Base-by-base conservation (phyloP, 192 early-diverging fungal species). In the Cladochytrium replicatum region DNA sequence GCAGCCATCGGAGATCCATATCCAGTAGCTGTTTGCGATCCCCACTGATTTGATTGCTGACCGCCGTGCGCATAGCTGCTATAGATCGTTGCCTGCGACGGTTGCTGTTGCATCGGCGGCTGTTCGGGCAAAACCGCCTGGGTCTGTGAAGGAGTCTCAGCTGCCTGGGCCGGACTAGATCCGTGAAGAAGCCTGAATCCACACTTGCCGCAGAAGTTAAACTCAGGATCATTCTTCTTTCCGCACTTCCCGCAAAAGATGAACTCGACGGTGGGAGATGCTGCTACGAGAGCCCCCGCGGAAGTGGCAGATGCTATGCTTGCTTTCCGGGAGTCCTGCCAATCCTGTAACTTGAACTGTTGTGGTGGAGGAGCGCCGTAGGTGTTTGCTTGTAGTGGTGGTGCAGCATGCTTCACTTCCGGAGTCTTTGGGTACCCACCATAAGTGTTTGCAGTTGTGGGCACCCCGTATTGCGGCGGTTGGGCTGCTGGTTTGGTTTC, bases 161-260 rank as follows among this genome's bases (percentile, higher is more conserved):
- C 37, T 11, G n/a, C 31, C 13, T 32, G 0, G 37, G 5, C 6
- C 17, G 38, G 27, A 8, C 11, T 21, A 15, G 29, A 6, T 9
- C 7, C 13, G 6, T 26, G 7, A n/a, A 43, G 23, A 1, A 61
- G 47, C 8, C 29, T 21, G 4, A 48, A 55, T 19, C 69, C 69
- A 43, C 69, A 71, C 46, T 61, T 67, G 30, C 43, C 55, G 39
- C 69, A 71, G 41, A 71, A 71, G 54, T 68, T 57, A 9, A 52
- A 29, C 13, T 61, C 63, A 0, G 34, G 6, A n/a, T 58, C 58
- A 24, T 60, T 57, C 23, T 37, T 6, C 41, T 55, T 63, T 3
- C 19, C 21, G 48, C 68, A 70, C n/a, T n/a, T 61, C 9, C 52
- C 31, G 41, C 68, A 70, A 3, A n/a, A n/a, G 24, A 63, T 54